Conservation (phyloP, 176 grass and related monocot genomes). For the Oryza punctata region DNA sequence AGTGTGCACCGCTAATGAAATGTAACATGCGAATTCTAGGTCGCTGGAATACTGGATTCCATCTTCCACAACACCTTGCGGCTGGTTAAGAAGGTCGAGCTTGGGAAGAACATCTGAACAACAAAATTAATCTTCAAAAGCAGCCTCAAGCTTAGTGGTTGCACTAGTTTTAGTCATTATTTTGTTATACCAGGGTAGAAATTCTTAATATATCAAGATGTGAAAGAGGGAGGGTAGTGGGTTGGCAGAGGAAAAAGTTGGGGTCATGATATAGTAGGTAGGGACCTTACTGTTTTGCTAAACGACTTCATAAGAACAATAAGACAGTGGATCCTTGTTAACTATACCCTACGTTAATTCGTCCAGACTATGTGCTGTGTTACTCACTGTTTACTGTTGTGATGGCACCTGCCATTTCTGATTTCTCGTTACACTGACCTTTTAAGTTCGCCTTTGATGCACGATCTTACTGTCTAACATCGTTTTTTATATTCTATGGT, state of each 20-base stretch:
- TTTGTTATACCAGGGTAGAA: constrained; percentile 32
- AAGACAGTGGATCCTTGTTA: constrained; percentile 25
- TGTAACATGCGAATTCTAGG: constrained; percentile 52
- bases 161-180: constrained; percentile 52
- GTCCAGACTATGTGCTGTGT: not conserved
- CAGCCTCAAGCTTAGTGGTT: constrained; percentile 21
- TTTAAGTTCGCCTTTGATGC: too few species aligned
- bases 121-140: not conserved
- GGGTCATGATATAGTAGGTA: constrained; percentile 12
- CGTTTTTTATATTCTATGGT: too few species aligned
- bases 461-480: too few species aligned
- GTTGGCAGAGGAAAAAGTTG: not conserved
- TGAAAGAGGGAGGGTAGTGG: not conserved
- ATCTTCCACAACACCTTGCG: constrained; percentile 90
- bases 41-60: constrained; percentile 96
- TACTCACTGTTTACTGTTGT: not conserved
- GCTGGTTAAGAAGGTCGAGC: constrained; percentile 87
- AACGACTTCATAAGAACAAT: constrained; percentile 12
- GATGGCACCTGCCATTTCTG: not conserved
- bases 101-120: constrained; percentile 81
- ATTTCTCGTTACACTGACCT: not conserved
- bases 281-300: constrained; percentile 22
- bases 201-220: constrained; percentile 34
- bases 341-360: not conserved
- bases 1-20: constrained; percentile 33